Conservation (phyloP, 2,329 filamentous ascomycete species). For the Periconia digitata region DNA sequence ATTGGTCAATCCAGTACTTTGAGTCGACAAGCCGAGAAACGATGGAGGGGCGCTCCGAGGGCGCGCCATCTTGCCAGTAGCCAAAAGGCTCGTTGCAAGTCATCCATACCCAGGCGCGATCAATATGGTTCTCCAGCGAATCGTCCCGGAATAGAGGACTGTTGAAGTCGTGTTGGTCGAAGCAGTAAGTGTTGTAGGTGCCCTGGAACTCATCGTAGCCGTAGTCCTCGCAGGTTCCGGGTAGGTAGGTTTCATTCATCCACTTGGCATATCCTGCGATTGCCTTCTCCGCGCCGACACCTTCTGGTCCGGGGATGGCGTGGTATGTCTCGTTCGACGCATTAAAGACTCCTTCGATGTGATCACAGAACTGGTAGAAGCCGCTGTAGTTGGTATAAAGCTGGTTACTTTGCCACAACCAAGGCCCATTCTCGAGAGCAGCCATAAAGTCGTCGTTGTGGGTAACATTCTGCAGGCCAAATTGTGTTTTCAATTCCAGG, state of each 20-base stretch:
- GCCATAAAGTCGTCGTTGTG: conserved; percentile 1
- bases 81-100: conserved; percentile 2
- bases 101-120: conserved; percentile 2
- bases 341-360: neutral
- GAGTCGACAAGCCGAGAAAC: conserved; percentile 1
- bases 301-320: neutral
- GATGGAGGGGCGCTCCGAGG: neutral
- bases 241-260: neutral
- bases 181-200: neutral
- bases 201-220: conserved; percentile 1
- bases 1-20: conserved; percentile 1
- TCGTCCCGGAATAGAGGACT: neutral
- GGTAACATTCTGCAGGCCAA: neutral
- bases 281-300: neutral
- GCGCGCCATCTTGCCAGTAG: conserved; percentile 3
- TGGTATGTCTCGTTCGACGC: neutral
- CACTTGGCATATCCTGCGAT: conserved; percentile 1
- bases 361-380: conserved; percentile 1
- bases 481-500: neutral
- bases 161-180: neutral
- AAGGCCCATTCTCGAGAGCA: neutral
- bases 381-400: neutral
- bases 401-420: conserved; percentile 1
- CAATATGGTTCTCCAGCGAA: neutral
- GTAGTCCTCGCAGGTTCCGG: neutral